A percentile compares a stretch with the other conserved stretches of the same genome.
These are phyloP conservation scores for Aphanoascus verrucosus DNA, from an alignment of 2,329 filamentous ascomycete species.

Conservation along the genomic window DNA sequence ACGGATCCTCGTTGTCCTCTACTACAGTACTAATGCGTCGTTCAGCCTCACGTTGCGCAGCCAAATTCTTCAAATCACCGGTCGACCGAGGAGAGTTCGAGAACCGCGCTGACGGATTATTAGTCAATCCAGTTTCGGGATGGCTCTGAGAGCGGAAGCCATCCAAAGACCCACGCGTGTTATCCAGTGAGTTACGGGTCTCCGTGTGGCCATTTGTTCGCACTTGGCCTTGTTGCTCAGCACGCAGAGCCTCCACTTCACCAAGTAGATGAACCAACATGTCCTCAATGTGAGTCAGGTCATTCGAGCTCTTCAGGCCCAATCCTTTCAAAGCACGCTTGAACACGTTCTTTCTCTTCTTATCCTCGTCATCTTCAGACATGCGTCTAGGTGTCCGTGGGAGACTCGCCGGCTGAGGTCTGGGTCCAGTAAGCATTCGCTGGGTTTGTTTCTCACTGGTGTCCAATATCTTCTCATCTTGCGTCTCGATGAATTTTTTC, in stretches of 20 bases:
- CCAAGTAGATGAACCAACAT: slow-evolving; percentile 86
- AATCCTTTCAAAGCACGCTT: slow-evolving; percentile 85
- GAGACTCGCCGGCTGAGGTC: slow-evolving; percentile 62
- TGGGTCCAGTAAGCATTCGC: slow-evolving; percentile 71
- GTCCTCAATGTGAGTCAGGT: slow-evolving; percentile 77
- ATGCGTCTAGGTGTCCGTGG: slow-evolving; percentile 47
- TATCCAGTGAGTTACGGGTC: slow-evolving; percentile 59
- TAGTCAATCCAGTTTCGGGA: slow-evolving; percentile 60
- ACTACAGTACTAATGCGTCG: slow-evolving; percentile 84
- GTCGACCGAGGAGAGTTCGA: slow-evolving; percentile 43
- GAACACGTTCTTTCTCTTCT: slow-evolving; percentile 89
- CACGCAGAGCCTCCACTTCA: slow-evolving; percentile 78
- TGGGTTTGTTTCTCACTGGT: slow-evolving; percentile 77
- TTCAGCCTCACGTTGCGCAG: slow-evolving; percentile 41
- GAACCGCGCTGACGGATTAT: slow-evolving; percentile 60
- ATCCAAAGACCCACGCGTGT: slow-evolving; percentile 25
- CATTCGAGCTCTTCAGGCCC: slow-evolving; percentile 75
- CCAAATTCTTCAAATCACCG: slow-evolving; percentile 18
- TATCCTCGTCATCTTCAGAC: slow-evolving; percentile 46
- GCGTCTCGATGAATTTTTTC: slow-evolving; percentile 81
- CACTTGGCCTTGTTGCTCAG: slow-evolving; percentile 37
- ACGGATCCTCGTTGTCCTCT: slow-evolving; percentile 67
- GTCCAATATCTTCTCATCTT: slow-evolving; percentile 79
- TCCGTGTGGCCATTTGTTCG: slow-evolving; percentile 26
- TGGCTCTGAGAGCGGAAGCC: slow-evolving; percentile 38